Percentiles rank a stretch among this genome's conserved stretches.
These are phyloP conservation scores for Achlya hypogyna DNA, from an alignment of 352 stramenopile species.

Conservation along the genomic window DNA sequence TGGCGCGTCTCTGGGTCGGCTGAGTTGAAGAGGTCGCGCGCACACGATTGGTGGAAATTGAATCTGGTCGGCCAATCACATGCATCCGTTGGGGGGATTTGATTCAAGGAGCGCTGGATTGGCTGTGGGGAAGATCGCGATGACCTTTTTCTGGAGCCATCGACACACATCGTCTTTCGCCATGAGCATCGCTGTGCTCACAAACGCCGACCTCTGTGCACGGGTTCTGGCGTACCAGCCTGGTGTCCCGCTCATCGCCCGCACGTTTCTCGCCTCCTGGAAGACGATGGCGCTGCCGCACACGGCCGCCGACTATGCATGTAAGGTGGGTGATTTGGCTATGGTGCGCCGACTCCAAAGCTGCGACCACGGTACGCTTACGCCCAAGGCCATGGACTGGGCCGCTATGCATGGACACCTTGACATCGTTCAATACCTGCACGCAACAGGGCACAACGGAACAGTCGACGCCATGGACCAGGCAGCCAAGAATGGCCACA, in stretches of 20 bases:
- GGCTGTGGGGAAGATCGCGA: neutral
- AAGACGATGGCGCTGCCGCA: neutral
- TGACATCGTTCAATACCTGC: conserved; percentile 20
- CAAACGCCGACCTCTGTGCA: neutral
- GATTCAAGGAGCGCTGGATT: neutral
- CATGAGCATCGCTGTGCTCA: neutral
- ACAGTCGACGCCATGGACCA: conserved; percentile 20
- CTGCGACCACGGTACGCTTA: neutral
- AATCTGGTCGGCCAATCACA: neutral
- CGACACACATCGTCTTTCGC: neutral
- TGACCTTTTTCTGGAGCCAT: too few relatives aligned
- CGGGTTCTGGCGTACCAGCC: neutral
- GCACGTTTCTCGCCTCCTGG: neutral
- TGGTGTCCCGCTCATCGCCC: neutral
- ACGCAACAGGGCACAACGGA: conserved; percentile 16
- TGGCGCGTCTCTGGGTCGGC: too few relatives aligned
- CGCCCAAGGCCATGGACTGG: conserved; percentile 22
- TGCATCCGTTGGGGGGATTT: neutral
- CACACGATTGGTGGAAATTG: neutral
- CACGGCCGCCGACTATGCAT: neutral
- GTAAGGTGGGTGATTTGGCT: neutral
- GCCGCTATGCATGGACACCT: conserved; percentile 24
- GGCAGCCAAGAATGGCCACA: conserved; percentile 15
- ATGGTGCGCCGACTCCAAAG: neutral
- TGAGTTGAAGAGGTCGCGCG: neutral